phyloP scores from a whole-genome alignment of 2,329 filamentous ascomycete genomes.

The Cytospora leucostoma region DNA sequence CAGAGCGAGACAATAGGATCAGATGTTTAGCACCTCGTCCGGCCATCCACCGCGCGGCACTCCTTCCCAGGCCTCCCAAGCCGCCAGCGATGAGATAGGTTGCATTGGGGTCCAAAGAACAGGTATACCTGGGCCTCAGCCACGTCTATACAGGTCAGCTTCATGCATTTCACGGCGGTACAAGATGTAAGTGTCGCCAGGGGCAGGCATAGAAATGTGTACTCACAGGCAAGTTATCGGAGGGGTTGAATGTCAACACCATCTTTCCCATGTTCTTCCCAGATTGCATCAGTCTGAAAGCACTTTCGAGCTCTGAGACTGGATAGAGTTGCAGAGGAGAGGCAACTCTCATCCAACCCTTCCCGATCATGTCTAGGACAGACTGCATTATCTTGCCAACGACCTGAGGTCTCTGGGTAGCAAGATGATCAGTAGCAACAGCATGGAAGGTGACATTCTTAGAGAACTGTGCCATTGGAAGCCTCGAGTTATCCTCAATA shows the following conservation, averaged over 20 bases:
- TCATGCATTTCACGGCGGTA: no score
- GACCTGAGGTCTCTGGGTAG: background rate
- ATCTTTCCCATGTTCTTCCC: no score
- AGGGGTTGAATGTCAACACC: no score
- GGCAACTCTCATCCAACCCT: no score
- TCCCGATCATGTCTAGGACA: no score
- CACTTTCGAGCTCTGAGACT: no score
- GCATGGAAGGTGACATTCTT: constrained; percentile 32
- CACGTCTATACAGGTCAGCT: constrained; percentile 29
- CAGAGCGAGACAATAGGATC: constrained; percentile 36
- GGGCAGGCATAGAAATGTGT: no score
- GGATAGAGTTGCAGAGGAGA: no score
- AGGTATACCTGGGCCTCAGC: constrained; percentile 30
- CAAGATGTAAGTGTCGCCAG: no score
- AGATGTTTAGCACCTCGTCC: constrained; percentile 37
- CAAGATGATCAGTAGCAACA: constrained; percentile 33
- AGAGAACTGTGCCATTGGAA: constrained; percentile 38
- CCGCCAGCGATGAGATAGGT: constrained; percentile 40
- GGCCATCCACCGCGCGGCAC: constrained; percentile 37
- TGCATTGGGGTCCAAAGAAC: constrained; percentile 31
- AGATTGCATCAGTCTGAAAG: no score
- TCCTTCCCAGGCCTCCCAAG: constrained; percentile 38
- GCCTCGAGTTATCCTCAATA: constrained; percentile 36
- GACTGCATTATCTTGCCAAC: constrained; percentile 5
- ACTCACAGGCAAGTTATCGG: no score